Base-by-base conservation (phyloP, 495 filamentous ascomycete genomes). In the Penicillium soppii region DNA sequence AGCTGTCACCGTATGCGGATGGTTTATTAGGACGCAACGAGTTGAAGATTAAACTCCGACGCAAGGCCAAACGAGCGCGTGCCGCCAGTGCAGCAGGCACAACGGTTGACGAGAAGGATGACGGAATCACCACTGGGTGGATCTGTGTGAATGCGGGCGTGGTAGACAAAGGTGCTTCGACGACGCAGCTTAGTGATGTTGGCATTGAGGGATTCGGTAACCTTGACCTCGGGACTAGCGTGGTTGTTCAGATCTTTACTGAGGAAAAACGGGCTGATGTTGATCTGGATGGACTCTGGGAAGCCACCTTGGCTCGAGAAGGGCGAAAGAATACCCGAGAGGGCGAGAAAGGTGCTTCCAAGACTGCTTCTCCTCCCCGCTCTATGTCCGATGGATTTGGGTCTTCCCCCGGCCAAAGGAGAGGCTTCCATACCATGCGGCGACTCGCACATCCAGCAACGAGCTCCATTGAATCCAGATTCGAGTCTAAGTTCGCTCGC, bases 181-280 rank as follows among this genome's bases (percentile, higher is more conserved):
- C 39, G 50, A 69, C 70, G 56, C 43, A 52, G 35, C 47, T 53
- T 21, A 65, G 57, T n/a, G 82, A 69, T 54, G 69, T 61, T 39
- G 58, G 50, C 13, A 85, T 79, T 64, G 85, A 79, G 45, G 91
- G 91, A 4, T 97, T 97, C 68, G 89, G 90, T n/a, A 72, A 78
- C 17, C 49, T 70, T 45, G 61, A 66, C 50, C 56, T 73, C 52
- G 76, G 78, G 16, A 80, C 79, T 4, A 86, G 82, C 43, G 76
- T 98, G 16, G 87, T 97, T 22, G 82, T 97, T 25, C 94, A 98
- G 70, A 83, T 97, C 65, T 82, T 97, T 65, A 96, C 90, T 1
- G 87, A 91, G 64, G 80, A 86, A 52, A 91, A 92, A 71, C 79
- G 94, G 62, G 81, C 76, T 19, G 91, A 97, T 52, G 72, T 96